A percentile compares a stretch with the other conserved stretches of the same genome.
These are phyloP conservation scores for Dactylellina parvicollis DNA, from an alignment of 2,329 filamentous ascomycete genomes.

Conservation along the genomic window DNA sequence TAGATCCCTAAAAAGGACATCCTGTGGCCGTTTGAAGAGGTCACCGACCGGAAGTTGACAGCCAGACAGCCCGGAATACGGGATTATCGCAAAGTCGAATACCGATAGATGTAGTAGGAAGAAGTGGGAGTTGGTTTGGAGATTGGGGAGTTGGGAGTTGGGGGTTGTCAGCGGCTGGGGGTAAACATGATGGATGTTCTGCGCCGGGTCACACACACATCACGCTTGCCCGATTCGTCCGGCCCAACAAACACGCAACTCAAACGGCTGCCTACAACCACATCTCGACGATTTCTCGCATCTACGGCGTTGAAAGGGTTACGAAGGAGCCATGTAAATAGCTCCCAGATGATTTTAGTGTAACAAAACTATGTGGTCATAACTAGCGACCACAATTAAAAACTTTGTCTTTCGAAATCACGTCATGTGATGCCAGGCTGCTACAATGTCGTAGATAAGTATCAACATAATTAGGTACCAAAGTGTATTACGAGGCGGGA, in stretches of 20 bases:
- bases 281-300: no score
- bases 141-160: not conserved
- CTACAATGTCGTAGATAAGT: no score
- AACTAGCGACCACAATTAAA: no score
- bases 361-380: no score
- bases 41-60: slow-evolving; percentile 9
- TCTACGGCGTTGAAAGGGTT: no score
- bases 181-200: slow-evolving; percentile 38
- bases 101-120: slow-evolving; percentile 16
- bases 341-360: no score
- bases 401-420: no score
- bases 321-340: no score
- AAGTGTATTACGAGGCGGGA: no score
- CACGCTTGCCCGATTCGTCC: slow-evolving; percentile 43
- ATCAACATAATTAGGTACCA: no score
- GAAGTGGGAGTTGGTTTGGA: not conserved
- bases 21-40: slow-evolving; percentile 23
- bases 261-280: not conserved
- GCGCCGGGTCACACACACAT: slow-evolving; percentile 27
- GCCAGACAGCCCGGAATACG: slow-evolving; percentile 19
- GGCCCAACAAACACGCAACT: slow-evolving; percentile 27
- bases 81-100: slow-evolving; percentile 22
- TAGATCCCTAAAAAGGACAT: slow-evolving; percentile 82
- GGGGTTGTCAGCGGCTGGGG: slow-evolving; percentile 44
- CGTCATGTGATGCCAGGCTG: no score